phyloP scores from a whole-genome alignment of 2,329 filamentous ascomycete species.

The Aspergillus aculeatinus region DNA sequence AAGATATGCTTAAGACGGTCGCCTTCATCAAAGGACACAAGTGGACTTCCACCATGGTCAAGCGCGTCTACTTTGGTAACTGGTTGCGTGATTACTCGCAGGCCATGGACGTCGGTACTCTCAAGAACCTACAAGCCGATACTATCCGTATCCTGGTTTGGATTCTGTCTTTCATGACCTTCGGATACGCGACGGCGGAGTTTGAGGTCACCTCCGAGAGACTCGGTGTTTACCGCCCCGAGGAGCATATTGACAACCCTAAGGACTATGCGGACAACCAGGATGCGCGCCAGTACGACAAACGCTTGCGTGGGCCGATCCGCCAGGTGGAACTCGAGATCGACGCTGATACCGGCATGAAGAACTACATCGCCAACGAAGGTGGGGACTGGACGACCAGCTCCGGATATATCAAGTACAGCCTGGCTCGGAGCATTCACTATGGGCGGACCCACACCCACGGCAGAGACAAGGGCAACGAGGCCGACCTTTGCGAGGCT shows the following conservation, averaged over 20 bases:
- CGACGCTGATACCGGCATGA: slow-evolving; percentile 84
- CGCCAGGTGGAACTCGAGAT: slow-evolving; percentile 69
- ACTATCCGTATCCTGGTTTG: slow-evolving; percentile 78
- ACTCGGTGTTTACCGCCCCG: slow-evolving; percentile 76
- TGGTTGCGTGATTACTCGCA: slow-evolving; percentile 86
- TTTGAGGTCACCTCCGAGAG: slow-evolving; percentile 81
- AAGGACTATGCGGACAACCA: slow-evolving; percentile 81
- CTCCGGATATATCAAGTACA: slow-evolving; percentile 76
- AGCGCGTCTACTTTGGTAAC: slow-evolving; percentile 80
- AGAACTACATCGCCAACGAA: slow-evolving; percentile 98
- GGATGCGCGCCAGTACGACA: slow-evolving; percentile 76
- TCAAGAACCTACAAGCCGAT: slow-evolving; percentile 75
- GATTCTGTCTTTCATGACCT: slow-evolving; percentile 77
- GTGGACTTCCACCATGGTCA: slow-evolving; percentile 77
- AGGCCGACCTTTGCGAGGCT: slow-evolving; percentile 77
- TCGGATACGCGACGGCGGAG: slow-evolving; percentile 81
- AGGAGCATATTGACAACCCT: slow-evolving; percentile 66
- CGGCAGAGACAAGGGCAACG: slow-evolving; percentile 64
- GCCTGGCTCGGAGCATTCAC: slow-evolving; percentile 71
- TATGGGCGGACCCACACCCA: slow-evolving; percentile 73
- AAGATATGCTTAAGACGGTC: slow-evolving; percentile 76
- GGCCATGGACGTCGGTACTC: slow-evolving; percentile 74
- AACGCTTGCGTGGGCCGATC: slow-evolving; percentile 77
- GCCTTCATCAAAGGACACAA: slow-evolving; percentile 78
- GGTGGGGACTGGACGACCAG: slow-evolving; percentile 85